phyloP scores from a whole-genome alignment of 805 yeast genomes.

The Candida xyloterini region DNA sequence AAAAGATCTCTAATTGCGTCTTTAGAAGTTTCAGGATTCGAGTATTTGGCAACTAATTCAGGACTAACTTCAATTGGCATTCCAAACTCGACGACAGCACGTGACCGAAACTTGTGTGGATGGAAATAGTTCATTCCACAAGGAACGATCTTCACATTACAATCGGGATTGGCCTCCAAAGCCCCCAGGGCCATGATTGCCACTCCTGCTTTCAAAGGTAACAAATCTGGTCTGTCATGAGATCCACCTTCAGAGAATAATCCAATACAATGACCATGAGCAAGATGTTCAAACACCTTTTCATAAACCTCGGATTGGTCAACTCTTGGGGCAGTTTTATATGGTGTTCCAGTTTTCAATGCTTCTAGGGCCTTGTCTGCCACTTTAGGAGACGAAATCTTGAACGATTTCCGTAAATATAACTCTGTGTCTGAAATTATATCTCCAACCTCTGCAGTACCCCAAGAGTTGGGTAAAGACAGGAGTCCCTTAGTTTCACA shows the following conservation, averaged over 20 bases:
- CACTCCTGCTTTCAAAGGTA: constrained; percentile 95
- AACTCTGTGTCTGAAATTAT: constrained; percentile 73
- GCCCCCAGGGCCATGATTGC: constrained; percentile 98
- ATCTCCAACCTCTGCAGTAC: constrained; percentile 67
- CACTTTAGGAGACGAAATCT: constrained; percentile 36
- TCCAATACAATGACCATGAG: constrained; percentile 80
- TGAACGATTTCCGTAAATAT: constrained; percentile 65
- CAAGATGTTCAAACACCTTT: constrained; percentile 78
- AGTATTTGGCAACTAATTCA: constrained; percentile 63
- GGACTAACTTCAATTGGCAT: constrained; percentile 68
- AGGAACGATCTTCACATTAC: constrained; percentile 79
- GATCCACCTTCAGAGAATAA: constrained; percentile 99
- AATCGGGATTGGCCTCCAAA: constrained; percentile 69
- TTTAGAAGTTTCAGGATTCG: constrained; percentile 54
- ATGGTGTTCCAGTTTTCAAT: constrained; percentile 52
- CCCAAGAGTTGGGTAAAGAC: constrained; percentile 74
- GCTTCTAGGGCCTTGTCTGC: constrained; percentile 38
- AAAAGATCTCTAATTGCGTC: constrained; percentile 72
- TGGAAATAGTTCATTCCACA: constrained; percentile 93
- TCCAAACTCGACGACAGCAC: constrained; percentile 96
- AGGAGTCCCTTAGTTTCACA: constrained; percentile 65
- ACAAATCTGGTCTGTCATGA: constrained; percentile 86
- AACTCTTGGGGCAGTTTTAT: constrained; percentile 74
- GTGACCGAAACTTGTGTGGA: constrained; percentile 89
- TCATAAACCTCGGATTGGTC: constrained; percentile 84